Evolutionary conservation across 2,329 filamentous ascomycete genomes (phyloP).

Genomic region (Nothophaeocryptopus gaeumannii): DNA sequence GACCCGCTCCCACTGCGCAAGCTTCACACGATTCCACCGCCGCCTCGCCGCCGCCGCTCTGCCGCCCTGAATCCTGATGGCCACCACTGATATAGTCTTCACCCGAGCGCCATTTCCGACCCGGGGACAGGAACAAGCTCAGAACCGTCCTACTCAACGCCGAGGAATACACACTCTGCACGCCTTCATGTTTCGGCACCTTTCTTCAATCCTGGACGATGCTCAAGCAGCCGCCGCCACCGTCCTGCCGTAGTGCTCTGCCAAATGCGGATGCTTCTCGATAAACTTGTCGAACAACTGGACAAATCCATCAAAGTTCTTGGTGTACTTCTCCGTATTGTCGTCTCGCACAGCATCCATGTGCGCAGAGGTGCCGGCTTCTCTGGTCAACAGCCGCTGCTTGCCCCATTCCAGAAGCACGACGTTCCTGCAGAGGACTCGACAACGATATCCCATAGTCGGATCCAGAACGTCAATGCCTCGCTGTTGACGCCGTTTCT

Average conservation of each 20-base stretch:
- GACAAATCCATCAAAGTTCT: slow-evolving; percentile 35
- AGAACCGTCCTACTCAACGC: too few species aligned
- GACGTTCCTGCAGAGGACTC: slow-evolving; percentile 28
- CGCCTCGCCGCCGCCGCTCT: too few species aligned
- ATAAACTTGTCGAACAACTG: slow-evolving; percentile 24
- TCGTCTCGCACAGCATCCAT: slow-evolving; percentile 26
- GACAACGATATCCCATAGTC: slow-evolving; percentile 29
- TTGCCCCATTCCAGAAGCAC: slow-evolving; percentile 31
- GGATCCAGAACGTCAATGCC: slow-evolving; percentile 12
- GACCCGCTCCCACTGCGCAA: too few species aligned
- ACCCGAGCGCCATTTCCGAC: too few species aligned
- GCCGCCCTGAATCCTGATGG: too few species aligned
- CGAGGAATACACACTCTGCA: too few species aligned
- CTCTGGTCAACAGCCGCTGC: slow-evolving; percentile 30
- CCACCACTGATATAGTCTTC: too few species aligned
- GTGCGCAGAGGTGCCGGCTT: slow-evolving; percentile 30
- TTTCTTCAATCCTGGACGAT: neutral
- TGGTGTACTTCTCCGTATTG: slow-evolving; percentile 30
- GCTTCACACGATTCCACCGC: too few species aligned
- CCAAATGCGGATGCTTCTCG: neutral
- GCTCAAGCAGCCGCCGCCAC: neutral
- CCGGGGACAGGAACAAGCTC: too few species aligned
- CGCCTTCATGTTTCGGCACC: neutral
- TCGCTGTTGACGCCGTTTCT: neutral
- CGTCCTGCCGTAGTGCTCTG: neutral